phyloP scores from a whole-genome alignment of 1,284 basidiomycete species.

The Leccinum huronense region DNA sequence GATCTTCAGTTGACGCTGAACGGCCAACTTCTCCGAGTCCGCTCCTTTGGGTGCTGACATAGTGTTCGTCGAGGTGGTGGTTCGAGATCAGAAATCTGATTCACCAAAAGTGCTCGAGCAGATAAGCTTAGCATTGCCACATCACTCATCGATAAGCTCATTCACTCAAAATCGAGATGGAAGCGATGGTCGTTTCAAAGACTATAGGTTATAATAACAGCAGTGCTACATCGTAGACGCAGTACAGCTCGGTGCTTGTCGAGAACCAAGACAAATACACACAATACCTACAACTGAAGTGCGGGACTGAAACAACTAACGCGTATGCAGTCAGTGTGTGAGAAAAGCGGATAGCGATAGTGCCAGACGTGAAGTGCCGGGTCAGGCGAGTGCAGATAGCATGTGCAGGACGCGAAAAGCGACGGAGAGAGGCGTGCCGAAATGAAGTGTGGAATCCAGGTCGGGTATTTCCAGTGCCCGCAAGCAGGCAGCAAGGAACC shows the following conservation, averaged over 20 bases:
- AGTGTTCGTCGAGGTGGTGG: constrained; percentile 14
- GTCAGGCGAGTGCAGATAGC: constrained; percentile 18
- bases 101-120: background rate
- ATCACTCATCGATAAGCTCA: constrained; percentile 17
- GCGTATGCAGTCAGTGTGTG: constrained; percentile 22
- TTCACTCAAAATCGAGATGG: background rate
- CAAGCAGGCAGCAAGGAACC: constrained; percentile 26
- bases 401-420: constrained; percentile 13
- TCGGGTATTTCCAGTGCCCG: constrained; percentile 20
- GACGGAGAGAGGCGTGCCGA: constrained; percentile 10
- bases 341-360: constrained; percentile 27
- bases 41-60: constrained; percentile 24
- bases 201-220: constrained; percentile 29
- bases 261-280: constrained; percentile 31
- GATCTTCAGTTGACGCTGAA: constrained; percentile 75
- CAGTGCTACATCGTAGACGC: constrained; percentile 34
- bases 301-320: constrained; percentile 28
- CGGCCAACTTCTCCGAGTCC: constrained; percentile 33
- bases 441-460: constrained; percentile 12
- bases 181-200: constrained; percentile 24
- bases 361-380: constrained; percentile 27
- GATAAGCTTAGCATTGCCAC: constrained; percentile 5
- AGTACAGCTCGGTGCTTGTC: constrained; percentile 35
- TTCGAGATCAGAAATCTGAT: constrained; percentile 5
- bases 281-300: constrained; percentile 34